Evolutionary conservation across 2,329 filamentous ascomycete genomes (phyloP), one percentile per base, ranked within the genome.

Genomic region (Beauveria rudraprayagi): DNA sequence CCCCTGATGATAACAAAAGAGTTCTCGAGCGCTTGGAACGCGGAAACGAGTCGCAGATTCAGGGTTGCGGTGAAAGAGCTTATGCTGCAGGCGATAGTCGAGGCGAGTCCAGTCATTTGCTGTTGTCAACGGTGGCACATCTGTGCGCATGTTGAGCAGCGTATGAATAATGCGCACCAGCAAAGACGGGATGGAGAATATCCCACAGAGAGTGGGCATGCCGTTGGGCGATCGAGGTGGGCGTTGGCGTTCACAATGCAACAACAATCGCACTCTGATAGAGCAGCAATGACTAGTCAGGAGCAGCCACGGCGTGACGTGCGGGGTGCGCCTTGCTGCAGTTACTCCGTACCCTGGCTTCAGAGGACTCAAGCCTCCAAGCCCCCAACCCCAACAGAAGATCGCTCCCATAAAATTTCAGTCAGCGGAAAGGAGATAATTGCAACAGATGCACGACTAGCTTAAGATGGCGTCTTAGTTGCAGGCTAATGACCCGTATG

Each of bases 181-280:
- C 30, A 47, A 46, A 56, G 54, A 56, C 54, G 44, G 30, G 55
- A 57, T 40, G 55, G 55, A 48, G 43, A 58, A 28, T 26, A 51
- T 59, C 24, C 56, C 56, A 52, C 46, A 41, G 37, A n/a, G 56
- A 52, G 56, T 52, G 56, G 56, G 56, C 56, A 59, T 59, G 47
- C 24, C 37, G 56, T 26, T 46, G 56, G n/a, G 24, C 56, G 56
- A 60, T 60, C 56, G 56, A 46, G 56, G 48, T 28, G 56, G 56
- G 48, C n/a, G 48, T 34, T 43, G 56, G 56, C 46, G 55, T 48
- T 37, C 47, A 59, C 37, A 59, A 59, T 51, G 47, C 56, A 30
- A 30, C 46, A 52, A 53, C 48, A 53, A 60, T 46, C 47, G 37
- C 43, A 40, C 26, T 19, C 55, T 34, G 30, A 34, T 46, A 19